phyloP scores from a whole-genome alignment of 768 basidiomycete species.

The Termitomyces sp. region DNA sequence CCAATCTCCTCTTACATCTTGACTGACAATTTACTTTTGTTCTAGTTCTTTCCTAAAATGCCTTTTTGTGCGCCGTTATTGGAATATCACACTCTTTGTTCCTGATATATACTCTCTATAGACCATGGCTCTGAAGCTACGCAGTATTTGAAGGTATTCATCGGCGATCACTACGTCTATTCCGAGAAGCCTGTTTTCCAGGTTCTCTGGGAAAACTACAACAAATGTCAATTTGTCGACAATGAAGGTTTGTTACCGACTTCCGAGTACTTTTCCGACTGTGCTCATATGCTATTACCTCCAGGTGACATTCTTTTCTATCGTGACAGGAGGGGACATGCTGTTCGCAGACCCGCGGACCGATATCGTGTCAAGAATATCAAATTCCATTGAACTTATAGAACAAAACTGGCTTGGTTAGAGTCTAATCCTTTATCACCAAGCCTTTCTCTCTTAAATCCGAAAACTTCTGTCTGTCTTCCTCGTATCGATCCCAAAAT shows the following conservation, averaged over 20 bases:
- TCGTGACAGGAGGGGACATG: slow-evolving; percentile 2
- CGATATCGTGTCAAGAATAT: background rate
- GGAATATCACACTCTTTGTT: background rate
- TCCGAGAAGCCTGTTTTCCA: slow-evolving; percentile 34
- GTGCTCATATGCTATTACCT: background rate
- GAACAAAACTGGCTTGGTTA: background rate
- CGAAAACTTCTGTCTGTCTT: background rate
- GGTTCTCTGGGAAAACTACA: slow-evolving; percentile 51
- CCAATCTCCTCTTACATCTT: background rate
- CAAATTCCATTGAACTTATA: background rate
- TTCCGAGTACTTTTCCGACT: background rate
- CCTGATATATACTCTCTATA: slow-evolving; percentile 9
- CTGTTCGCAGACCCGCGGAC: background rate
- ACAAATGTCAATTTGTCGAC: slow-evolving; percentile 53
- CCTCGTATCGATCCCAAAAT: slow-evolving; percentile 2
- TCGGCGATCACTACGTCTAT: slow-evolving; percentile 45
- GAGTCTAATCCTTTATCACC: background rate
- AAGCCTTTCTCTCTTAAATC: background rate
- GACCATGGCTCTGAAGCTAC: slow-evolving; percentile 50
- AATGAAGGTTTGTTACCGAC: slow-evolving; percentile 34
- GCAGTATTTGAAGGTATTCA: slow-evolving; percentile 38
- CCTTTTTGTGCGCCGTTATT: slow-evolving; percentile 42
- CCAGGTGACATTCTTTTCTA: slow-evolving; percentile 2
- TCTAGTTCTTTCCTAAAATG: slow-evolving; percentile 53
- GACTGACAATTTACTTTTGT: background rate